Percentiles rank a stretch among this genome's conserved stretches.
Evolutionary conservation across 2,329 filamentous ascomycete genomes (phyloP).

Genomic region (Paraphaeosphaeria sporulosa): DNA sequence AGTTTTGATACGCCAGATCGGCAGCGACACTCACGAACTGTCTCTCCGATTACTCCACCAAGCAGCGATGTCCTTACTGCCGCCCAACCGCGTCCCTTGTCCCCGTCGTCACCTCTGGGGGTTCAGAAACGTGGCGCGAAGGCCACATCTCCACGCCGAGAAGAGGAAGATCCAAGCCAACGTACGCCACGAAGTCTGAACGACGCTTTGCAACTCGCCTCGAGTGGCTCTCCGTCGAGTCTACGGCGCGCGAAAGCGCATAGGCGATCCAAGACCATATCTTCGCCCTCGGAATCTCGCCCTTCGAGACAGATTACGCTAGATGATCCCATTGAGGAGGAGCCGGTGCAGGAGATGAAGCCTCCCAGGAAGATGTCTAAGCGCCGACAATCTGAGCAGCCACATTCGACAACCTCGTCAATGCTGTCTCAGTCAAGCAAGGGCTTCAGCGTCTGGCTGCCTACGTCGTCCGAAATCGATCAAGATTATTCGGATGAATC

Average conservation of each 20-base stretch:
- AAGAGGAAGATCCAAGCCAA: constrained; percentile 28
- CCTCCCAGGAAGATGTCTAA: constrained; percentile 42
- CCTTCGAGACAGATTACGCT: constrained; percentile 46
- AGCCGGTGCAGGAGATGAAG: constrained; percentile 18
- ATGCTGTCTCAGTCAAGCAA: constrained; percentile 43
- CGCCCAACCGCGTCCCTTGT: constrained; percentile 27
- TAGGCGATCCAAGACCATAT: constrained; percentile 42
- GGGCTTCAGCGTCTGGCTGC: constrained; percentile 60
- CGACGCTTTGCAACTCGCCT: constrained; percentile 44
- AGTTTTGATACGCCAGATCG: constrained; percentile 46
- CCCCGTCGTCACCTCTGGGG: constrained; percentile 28
- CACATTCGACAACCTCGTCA: constrained; percentile 32
- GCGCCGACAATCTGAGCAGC: constrained; percentile 30
- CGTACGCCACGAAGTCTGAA: constrained; percentile 47
- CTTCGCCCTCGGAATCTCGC: constrained; percentile 36
- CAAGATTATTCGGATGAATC: constrained; percentile 44
- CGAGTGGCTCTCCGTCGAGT: constrained; percentile 38
- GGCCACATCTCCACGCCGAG: constrained; percentile 17
- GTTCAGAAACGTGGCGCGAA: constrained; percentile 4
- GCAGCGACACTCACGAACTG: constrained; percentile 34
- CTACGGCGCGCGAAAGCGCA: constrained; percentile 51
- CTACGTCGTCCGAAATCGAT: constrained; percentile 46
- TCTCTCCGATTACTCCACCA: constrained; percentile 47
- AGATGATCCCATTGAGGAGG: constrained; percentile 40
- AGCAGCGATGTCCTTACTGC: constrained; percentile 47